Conservation (phyloP, 805 yeast genomes). For the Cyberlindnera meyerae region DNA sequence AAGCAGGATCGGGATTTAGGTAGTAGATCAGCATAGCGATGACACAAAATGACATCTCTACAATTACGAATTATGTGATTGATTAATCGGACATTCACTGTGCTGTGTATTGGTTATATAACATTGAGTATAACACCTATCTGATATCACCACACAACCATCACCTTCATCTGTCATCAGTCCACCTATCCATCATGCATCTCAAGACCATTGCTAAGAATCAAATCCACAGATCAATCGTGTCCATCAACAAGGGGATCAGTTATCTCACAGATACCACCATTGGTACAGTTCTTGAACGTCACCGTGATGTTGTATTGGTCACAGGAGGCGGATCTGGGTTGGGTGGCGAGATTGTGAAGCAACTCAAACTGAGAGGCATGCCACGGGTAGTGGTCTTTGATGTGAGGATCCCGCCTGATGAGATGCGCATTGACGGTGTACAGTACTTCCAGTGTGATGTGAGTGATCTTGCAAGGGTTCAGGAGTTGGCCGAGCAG, state of each 20-base stretch:
- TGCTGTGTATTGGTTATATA: no score
- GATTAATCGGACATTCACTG: no score
- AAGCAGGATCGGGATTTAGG: no score
- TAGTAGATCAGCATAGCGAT: no score
- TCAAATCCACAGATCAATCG: conserved; percentile 17
- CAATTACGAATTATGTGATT: no score
- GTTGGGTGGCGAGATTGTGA: conserved; percentile 62
- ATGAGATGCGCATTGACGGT: conserved; percentile 27
- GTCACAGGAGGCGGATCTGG: conserved; percentile 87
- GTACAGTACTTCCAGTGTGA: conserved; percentile 66
- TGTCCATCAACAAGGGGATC: conserved; percentile 7
- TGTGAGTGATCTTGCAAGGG: conserved; percentile 48
- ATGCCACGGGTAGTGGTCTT: conserved; percentile 55
- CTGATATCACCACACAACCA: no score
- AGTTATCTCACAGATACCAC: conserved; percentile 30
- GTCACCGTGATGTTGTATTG: conserved; percentile 54
- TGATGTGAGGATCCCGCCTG: conserved; percentile 43
- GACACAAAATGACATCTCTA: no score
- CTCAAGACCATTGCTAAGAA: conserved; percentile 13
- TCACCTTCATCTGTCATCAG: no score
- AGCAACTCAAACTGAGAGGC: conserved; percentile 36
- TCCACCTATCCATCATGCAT: conserved; percentile 6
- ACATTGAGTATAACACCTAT: no score
- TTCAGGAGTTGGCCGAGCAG: conserved; percentile 34
- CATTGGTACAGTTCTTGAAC: conserved; percentile 50